Evolutionary conservation across 768 basidiomycete genomes (phyloP).

Genomic region (Polyporus arcularius): DNA sequence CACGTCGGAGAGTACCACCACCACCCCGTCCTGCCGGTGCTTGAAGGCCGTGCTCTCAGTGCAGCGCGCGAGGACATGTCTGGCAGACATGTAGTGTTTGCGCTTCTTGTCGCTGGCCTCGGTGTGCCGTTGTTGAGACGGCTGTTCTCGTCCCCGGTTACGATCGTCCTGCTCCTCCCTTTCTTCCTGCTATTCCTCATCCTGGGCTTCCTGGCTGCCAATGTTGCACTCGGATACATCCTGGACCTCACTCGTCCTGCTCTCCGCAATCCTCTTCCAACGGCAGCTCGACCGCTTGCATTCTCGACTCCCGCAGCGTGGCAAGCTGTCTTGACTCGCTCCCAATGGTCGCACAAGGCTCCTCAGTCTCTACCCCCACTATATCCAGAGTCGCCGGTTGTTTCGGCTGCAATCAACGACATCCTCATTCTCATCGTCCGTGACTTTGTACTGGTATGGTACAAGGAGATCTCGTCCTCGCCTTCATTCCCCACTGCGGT

Average conservation of each 20-base stretch:
- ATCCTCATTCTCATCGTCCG: slow-evolving; percentile 79
- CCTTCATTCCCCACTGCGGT: slow-evolving; percentile 88
- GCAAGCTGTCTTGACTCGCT: slow-evolving; percentile 86
- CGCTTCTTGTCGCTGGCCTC: slow-evolving; percentile 59
- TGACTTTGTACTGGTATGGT: slow-evolving; percentile 92
- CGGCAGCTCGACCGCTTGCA: slow-evolving; percentile 70
- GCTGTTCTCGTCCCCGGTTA: slow-evolving; percentile 65
- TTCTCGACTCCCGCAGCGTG: slow-evolving; percentile 95
- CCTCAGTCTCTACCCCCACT: slow-evolving; percentile 70
- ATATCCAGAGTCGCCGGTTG: slow-evolving; percentile 59
- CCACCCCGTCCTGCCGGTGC: too few relatives aligned
- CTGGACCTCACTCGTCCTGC: slow-evolving; percentile 50
- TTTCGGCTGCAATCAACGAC: slow-evolving; percentile 76
- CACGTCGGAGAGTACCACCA: too few relatives aligned
- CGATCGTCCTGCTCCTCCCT: slow-evolving; percentile 65
- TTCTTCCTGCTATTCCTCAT: slow-evolving; percentile 50
- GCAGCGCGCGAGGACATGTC: slow-evolving; percentile 1
- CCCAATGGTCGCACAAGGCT: slow-evolving; percentile 83
- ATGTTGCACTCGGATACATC: slow-evolving; percentile 56
- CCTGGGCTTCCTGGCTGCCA: slow-evolving; percentile 52
- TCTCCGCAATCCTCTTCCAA: slow-evolving; percentile 41
- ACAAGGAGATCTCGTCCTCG: slow-evolving; percentile 80
- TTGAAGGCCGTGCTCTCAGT: too few relatives aligned
- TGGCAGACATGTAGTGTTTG: slow-evolving; percentile 30
- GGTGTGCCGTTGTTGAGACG: slow-evolving; percentile 55